A percentile compares a stretch with the other conserved stretches of the same genome.
These are phyloP conservation scores for Keithomyces neogunnii DNA, from an alignment of 2,329 filamentous ascomycete genomes.

Conservation along the genomic window DNA sequence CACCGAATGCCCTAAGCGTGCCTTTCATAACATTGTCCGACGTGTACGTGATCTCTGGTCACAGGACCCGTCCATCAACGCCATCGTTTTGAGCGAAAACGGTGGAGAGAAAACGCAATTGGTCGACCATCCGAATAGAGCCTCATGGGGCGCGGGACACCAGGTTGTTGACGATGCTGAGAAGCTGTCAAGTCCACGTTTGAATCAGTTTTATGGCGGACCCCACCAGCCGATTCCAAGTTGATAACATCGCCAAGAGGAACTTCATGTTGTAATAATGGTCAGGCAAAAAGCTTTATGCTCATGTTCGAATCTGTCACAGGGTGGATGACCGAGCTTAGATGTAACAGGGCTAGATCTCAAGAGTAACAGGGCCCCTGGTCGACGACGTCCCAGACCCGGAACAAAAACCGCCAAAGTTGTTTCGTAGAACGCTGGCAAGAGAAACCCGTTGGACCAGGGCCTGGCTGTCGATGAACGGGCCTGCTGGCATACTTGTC, in stretches of 20 bases:
- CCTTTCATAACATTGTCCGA: no score
- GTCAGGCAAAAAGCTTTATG: constrained; percentile 14
- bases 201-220: background rate
- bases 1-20: no score
- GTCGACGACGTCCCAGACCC: constrained; percentile 10
- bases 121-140: background rate
- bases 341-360: constrained; percentile 21
- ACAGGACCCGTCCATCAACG: no score
- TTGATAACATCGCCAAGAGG: background rate
- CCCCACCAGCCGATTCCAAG: background rate
- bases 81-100: no score
- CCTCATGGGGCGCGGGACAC: background rate
- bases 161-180: background rate
- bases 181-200: background rate
- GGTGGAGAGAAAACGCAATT: no score
- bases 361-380: constrained; percentile 10
- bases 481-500: background rate
- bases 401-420: constrained; percentile 11
- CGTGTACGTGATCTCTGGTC: no score
- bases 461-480: constrained; percentile 2
- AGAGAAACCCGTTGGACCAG: constrained; percentile 2
- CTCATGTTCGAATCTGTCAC: constrained; percentile 12
- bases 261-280: constrained; percentile 6
- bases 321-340: constrained; percentile 9
- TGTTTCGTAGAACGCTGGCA: constrained; percentile 13